These are phyloP conservation scores for Skeletonema marinoi DNA, from an alignment of 108 stramenopile species.

Conservation along the genomic window DNA sequence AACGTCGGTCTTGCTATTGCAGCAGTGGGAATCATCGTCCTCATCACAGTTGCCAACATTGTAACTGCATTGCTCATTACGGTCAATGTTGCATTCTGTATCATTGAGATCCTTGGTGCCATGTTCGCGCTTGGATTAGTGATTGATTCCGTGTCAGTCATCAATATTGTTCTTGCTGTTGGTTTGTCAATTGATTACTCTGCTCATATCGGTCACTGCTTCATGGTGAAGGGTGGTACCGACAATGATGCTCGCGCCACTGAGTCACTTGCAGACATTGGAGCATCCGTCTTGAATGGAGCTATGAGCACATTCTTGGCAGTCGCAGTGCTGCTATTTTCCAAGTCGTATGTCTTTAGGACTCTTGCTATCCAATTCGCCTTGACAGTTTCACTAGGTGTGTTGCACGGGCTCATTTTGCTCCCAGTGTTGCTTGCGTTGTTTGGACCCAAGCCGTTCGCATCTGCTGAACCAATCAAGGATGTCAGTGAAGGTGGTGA, in stretches of 20 bases:
- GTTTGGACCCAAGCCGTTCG: constrained; percentile 62
- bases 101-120: constrained; percentile 83
- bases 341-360: constrained; percentile 66
- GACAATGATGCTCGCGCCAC: constrained; percentile 53
- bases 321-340: constrained; percentile 67
- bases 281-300: constrained; percentile 71
- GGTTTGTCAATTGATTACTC: constrained; percentile 88
- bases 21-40: constrained; percentile 62
- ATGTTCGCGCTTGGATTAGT: constrained; percentile 82
- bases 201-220: constrained; percentile 77
- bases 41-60: constrained; percentile 64
- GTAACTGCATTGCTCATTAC: constrained; percentile 69
- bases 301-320: constrained; percentile 81
- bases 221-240: constrained; percentile 77
- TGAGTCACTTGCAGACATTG: constrained; percentile 74
- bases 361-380: constrained; percentile 71
- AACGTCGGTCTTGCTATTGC: constrained; percentile 65
- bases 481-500: neutral
- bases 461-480: constrained; percentile 41
- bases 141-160: constrained; percentile 83
- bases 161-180: constrained; percentile 85
- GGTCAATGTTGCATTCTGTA: constrained; percentile 71
- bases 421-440: constrained; percentile 66
- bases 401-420: constrained; percentile 66
- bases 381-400: constrained; percentile 63